A percentile compares a stretch with the other conserved stretches of the same genome.
phyloP scores from a whole-genome alignment of 345 rosid species.

The Ceriops tagal region DNA sequence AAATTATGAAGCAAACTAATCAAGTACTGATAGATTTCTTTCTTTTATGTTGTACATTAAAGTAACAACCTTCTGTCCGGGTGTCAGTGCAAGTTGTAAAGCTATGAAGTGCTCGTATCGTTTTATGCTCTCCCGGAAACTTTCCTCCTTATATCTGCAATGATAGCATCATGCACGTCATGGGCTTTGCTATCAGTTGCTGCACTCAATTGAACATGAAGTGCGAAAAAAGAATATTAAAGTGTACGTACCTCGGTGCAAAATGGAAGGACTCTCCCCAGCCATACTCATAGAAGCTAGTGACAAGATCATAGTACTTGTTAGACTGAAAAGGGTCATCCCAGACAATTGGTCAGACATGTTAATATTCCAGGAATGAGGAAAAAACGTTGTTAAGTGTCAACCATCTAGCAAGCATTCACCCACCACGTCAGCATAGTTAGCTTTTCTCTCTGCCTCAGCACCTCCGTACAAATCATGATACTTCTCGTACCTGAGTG shows the following conservation, averaged over 20 bases:
- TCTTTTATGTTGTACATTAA: neutral
- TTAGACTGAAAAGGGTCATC: constrained; percentile 52
- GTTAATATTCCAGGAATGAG: neutral
- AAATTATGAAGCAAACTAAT: constrained; percentile 12
- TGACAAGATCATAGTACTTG: constrained; percentile 90
- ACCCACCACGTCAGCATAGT: constrained; percentile 79
- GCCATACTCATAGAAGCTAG: constrained; percentile 94
- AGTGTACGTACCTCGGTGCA: constrained; percentile 62
- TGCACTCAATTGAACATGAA: neutral
- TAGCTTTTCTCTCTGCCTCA: constrained; percentile 72
- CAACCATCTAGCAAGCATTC: constrained; percentile 28
- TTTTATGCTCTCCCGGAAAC: constrained; percentile 78
- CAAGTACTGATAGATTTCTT: neutral
- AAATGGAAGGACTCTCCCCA: constrained; percentile 99
- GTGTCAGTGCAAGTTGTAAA: constrained; percentile 71
- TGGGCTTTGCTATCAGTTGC: neutral
- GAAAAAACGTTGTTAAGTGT: neutral
- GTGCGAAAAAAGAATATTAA: neutral
- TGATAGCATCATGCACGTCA: neutral
- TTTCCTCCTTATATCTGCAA: constrained; percentile 74
- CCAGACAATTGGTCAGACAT: neutral
- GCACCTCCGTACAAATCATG: constrained; percentile 59
- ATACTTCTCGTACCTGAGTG: constrained; percentile 76
- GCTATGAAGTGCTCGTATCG: constrained; percentile 90
- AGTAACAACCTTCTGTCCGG: constrained; percentile 65